Evolutionary conservation across 2,329 filamentous ascomycete genomes (phyloP).

Genomic region (Exophiala lecanii-corni): DNA sequence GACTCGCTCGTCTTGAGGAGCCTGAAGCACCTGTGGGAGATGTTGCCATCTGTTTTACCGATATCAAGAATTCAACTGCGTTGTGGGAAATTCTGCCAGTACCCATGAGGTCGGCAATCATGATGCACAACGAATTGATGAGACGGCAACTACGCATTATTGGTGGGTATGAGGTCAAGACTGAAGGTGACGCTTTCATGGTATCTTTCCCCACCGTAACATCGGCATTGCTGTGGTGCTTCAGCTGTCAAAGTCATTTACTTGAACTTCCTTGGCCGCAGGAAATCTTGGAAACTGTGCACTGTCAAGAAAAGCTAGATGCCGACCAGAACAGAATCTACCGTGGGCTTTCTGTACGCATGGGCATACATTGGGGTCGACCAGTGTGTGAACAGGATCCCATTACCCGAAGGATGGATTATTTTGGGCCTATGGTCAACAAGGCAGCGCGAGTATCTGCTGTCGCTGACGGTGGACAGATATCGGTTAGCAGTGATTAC

Average conservation of each 20-base stretch:
- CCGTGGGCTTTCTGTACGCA: conserved; percentile 87
- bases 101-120: conserved; percentile 95
- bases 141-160: conserved; percentile 86
- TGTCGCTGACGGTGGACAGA: conserved; percentile 93
- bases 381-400: conserved; percentile 94
- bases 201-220: conserved; percentile 96
- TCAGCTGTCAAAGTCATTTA: conserved; percentile 83
- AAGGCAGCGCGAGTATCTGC: conserved; percentile 89
- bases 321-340: conserved; percentile 86
- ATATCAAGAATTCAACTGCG: conserved; percentile 97
- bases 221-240: conserved; percentile 90
- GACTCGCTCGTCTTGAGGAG: conserved; percentile 80
- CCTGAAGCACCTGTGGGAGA: conserved; percentile 88
- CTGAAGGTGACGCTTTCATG: conserved; percentile 99
- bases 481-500: conserved; percentile 94
- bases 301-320: conserved; percentile 77
- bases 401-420: conserved; percentile 97
- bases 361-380: conserved; percentile 95
- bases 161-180: conserved; percentile 98
- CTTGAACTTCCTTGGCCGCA: conserved; percentile 89
- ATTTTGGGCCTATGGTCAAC: conserved; percentile 99
- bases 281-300: conserved; percentile 81
- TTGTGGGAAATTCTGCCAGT: conserved; percentile 94
- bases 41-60: conserved; percentile 91
- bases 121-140: conserved; percentile 96